These are phyloP conservation scores for Penicillium salamii DNA, from an alignment of 495 filamentous ascomycete genomes.

Conservation along the genomic window DNA sequence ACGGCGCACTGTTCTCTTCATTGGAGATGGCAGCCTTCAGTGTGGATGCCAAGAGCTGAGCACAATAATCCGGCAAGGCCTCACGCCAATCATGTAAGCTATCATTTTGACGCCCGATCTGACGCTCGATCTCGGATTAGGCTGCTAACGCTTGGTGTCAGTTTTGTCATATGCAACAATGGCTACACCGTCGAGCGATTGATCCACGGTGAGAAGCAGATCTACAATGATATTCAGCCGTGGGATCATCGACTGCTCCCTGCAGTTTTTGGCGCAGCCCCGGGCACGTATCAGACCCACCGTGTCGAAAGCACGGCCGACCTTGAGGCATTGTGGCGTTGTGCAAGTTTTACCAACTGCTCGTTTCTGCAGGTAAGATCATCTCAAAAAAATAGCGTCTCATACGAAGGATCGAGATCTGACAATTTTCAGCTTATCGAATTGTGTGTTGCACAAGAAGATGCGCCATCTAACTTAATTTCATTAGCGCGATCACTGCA, in stretches of 20 bases:
- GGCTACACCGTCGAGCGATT: neutral
- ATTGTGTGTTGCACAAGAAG: neutral
- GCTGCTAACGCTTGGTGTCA: neutral
- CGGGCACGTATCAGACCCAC: neutral
- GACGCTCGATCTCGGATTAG: too few species aligned
- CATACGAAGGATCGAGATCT: neutral
- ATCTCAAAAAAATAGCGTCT: too few species aligned
- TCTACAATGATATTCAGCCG: neutral
- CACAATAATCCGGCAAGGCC: neutral
- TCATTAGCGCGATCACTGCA: neutral
- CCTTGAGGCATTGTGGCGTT: neutral
- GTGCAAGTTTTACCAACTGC: neutral
- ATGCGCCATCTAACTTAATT: neutral
- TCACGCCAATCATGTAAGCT: neutral
- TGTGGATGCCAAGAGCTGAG: neutral
- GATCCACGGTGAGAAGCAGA: neutral
- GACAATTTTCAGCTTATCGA: neutral
- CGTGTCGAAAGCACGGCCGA: neutral
- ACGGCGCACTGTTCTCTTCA: slow-evolving; percentile 1
- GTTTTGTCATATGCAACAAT: neutral
- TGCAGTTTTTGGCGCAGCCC: neutral
- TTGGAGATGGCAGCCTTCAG: slow-evolving; percentile 5
- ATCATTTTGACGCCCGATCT: neutral
- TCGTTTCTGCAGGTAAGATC: neutral
- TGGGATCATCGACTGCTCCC: neutral